Conservation (phyloP, 2,329 filamentous ascomycete genomes). For the Neurospora crassa region DNA sequence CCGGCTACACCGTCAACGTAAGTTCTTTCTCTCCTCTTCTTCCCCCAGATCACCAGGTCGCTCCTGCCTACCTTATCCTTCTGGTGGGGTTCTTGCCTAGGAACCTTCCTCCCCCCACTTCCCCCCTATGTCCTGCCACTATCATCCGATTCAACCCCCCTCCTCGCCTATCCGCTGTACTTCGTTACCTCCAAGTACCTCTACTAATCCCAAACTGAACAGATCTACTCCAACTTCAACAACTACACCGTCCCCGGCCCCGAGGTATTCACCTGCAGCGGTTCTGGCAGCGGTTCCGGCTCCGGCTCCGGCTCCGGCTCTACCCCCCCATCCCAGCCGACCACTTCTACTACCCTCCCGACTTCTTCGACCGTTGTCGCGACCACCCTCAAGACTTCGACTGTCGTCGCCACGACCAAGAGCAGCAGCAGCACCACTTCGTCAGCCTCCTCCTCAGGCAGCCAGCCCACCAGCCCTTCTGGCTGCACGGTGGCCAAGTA, state of each 20-base stretch:
- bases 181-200: too few species aligned
- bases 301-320: background rate
- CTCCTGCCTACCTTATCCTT: too few species aligned
- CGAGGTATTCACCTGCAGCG: slow-evolving; percentile 12
- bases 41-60: too few species aligned
- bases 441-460: background rate
- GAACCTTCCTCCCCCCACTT: background rate
- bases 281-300: background rate
- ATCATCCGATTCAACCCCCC: too few species aligned
- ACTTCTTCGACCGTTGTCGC: background rate
- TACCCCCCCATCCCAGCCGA: background rate
- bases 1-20: slow-evolving; percentile 36
- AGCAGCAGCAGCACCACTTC: background rate
- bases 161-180: too few species aligned
- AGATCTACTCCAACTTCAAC: slow-evolving; percentile 19
- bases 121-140: too few species aligned
- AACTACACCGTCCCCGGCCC: slow-evolving; percentile 20
- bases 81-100: too few species aligned
- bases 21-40: slow-evolving; percentile 7
- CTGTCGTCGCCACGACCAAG: too few species aligned
- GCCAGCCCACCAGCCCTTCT: background rate
- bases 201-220: background rate
- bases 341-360: background rate
- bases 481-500: slow-evolving; percentile 19
- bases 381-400: background rate